Base-by-base conservation (phyloP, 73 alveolate genomes). In the Paramecium pentaurelia region DNA sequence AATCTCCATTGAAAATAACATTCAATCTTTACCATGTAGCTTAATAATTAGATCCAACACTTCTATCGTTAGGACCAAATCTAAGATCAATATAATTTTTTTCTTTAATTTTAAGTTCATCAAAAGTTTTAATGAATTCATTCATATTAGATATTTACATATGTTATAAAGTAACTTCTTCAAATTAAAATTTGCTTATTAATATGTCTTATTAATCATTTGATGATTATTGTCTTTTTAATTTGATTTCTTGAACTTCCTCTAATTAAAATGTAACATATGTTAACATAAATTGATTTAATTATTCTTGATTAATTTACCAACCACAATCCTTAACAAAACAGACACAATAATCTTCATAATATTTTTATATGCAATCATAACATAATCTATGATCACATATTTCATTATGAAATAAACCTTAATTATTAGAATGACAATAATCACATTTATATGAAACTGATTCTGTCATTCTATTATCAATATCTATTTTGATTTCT, bases 241-340 rank as follows among this genome's bases (percentile, higher is more conserved):
- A 14, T 54, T 54, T 54, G 11, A 36, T 5, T 75, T 40, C 60
- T 12, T 30, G 27, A 1, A 18, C 20, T 34, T 75, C 64, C 0
- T 20, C 25, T 20, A 37, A 32, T 37, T 14, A 1, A 37, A n/a
- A 22, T 4, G 28, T 45, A 18, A 75, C 60, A 14, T 34, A 54
- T 5, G 70, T 40, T 45, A 75, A 34, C 88, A 75, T 37, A 36
- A 36, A 75, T 10, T 75, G 27, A 18, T 75, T 40, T 37, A 75
- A 37, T 27, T 10, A 37, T 40, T 75, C 88, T 12, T 75, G 16
- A 38, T 75, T 75, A 16, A 75, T 75, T 40, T 75, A 75, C 88
- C 88, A 75, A 11, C 88, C 88, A 10, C 88, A 75, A 22, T 75
- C 88, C 5, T 75, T 75, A n/a, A 75, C 88, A 75, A 37, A 75